Evolutionary conservation across 129 eudicot species (phyloP), one percentile per base, ranked within the genome.

Genomic region (Tanacetum coccineum): DNA sequence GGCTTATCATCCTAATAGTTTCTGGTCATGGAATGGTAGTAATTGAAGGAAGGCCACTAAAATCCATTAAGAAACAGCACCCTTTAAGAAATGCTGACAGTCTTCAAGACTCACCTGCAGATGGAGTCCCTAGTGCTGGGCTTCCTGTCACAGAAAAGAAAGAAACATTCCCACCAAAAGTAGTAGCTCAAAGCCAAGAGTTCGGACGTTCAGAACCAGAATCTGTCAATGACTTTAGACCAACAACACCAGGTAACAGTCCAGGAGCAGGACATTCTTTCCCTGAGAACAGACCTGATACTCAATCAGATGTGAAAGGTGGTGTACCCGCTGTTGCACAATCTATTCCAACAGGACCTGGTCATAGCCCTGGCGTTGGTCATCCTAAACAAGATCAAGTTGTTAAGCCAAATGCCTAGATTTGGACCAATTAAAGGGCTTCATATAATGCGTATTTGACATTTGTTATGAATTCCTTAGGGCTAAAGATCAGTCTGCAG

Each of bases 341-440:
- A 6, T 36, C 67, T 19, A 20, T 59, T 64, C 71, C 75, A 64
- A 81, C 82, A n/a, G 73, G 53, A 65, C 84, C 80, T 49, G 90
- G 84, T 3, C 86, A 81, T 67, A 81, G 86, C 67, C 90, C 90
- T 2, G 84, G 86, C 48, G 72, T 77, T 21, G 88, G 86, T 69
- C 87, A 85, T 72, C 76, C 84, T 48, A 47, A 69, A 59, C 26
- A 42, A 0, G 55, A 66, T 56, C 53, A 63, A 62, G 46, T 28
- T 25, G 50, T 52, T 18, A 66, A 64, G 70, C 81, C 81, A 67
- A 71, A 74, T 62, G 81, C 70, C 10, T 76, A 81, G 51, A 54
- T 77, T 58, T 49, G 21, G 36, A 36, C 15, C 13, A 12, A 13
- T 18, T 5, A 42, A 39, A 44, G 28, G 39, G 59, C 25, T 22